Base-by-base conservation (phyloP, 2,329 filamentous ascomycete genomes). In the Juglanconis juglandina region DNA sequence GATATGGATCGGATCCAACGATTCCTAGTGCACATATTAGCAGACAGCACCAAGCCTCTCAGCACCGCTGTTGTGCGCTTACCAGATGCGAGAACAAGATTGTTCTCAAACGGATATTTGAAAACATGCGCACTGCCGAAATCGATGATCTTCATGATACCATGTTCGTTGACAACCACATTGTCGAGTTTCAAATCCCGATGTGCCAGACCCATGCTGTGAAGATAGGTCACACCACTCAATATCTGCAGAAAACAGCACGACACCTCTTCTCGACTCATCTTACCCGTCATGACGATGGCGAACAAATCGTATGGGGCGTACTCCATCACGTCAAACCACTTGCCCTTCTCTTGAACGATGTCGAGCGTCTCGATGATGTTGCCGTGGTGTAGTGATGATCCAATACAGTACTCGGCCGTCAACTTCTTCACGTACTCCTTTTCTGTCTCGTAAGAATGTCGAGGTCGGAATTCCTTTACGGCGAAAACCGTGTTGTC, bases 271-370 rank as follows among this genome's bases (percentile, higher is more conserved):
- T 96, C 90, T 61, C 92, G 87, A 46, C 86, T 86, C 95, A 99
- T 99, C 76, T 92, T 96, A 41, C 95, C 95, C 0, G 95, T 98
- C 95, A 99, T 99, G 66, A 99, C 95, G 65, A 96, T 96, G 11
- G 95, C 95, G 72, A 99, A 99, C 35, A 99, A 82, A 73, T 99
- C 95, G 70, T 82, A 99, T 0, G 95, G 95, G 10, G 93, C 95
- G 70, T 96, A 99, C 72, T 99, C 95, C 95, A 99, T 99, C 47
- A 99, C 95, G 71, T 98, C 94, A 70, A 92, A 99, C 92, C 95
- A 99, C 65, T 89, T 92, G 54, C 86, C 87, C 74, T 94, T 95
- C 76, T 99, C 95, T 66, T 96, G 91, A 10, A 99, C 86, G 64
- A 99, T 96, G 73, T 99, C 95, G 66, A 99, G 83, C 1, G 95